Percentiles rank a stretch among this genome's conserved stretches.
Conservation (phyloP, 257 asterid genomes). For the Solanum okadae region DNA sequence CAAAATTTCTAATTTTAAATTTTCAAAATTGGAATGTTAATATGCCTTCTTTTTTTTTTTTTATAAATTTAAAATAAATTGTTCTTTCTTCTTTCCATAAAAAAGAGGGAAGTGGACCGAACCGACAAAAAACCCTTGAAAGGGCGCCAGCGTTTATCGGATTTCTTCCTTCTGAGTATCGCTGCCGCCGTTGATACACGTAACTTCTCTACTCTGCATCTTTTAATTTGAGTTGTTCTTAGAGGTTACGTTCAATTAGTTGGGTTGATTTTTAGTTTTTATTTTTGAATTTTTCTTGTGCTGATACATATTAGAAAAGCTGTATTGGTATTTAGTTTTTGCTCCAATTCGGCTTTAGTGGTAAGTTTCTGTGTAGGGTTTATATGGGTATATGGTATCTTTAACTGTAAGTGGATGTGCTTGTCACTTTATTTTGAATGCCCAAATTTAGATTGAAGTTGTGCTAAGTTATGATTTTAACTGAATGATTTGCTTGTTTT, state of each 20-base stretch:
- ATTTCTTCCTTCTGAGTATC: not conserved
- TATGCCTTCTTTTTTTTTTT: not conserved
- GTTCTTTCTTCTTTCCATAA: not conserved
- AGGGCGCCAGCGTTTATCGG: not conserved
- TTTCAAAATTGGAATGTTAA: not conserved
- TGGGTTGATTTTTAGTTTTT: not conserved
- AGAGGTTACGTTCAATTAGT: not conserved
- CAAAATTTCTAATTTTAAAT: too few species aligned
- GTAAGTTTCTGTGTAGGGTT: not conserved
- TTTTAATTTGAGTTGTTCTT: not conserved
- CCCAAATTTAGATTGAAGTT: not conserved
- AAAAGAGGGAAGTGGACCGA: not conserved
- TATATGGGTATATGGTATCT: not conserved
- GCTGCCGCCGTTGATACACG: not conserved
- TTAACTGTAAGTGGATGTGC: not conserved
- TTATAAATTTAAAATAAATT: too few species aligned
- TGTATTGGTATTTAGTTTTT: not conserved
- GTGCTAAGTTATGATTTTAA: not conserved
- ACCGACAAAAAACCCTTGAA: not conserved
- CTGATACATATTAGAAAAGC: not conserved
- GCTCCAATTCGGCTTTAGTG: not conserved
- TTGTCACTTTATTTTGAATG: not conserved
- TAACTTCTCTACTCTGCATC: not conserved
- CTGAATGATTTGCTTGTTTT: not conserved
- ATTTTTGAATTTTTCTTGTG: not conserved